These are phyloP conservation scores for Exserohilum turcica DNA, from an alignment of 2,329 filamentous ascomycete species.

Conservation along the genomic window DNA sequence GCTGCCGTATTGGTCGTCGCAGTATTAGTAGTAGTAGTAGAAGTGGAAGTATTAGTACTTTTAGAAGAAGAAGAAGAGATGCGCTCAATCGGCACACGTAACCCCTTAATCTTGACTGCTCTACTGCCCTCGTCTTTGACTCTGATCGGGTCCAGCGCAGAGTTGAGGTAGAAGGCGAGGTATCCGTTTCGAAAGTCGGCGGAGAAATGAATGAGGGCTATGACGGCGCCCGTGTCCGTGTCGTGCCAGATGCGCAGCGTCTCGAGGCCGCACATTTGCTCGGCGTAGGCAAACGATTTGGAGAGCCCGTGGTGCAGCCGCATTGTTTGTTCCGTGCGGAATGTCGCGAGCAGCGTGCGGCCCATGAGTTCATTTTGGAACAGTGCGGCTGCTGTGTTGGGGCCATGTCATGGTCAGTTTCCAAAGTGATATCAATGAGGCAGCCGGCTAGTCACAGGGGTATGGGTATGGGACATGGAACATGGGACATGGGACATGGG, in stretches of 20 bases:
- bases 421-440: no score
- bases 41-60: no score
- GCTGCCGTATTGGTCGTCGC: no score
- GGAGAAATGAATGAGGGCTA: constrained; percentile 53
- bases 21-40: no score
- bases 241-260: constrained; percentile 56
- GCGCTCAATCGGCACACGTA: constrained; percentile 43
- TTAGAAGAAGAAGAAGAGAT: no score
- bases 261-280: constrained; percentile 57
- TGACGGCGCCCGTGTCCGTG: constrained; percentile 48
- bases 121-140: constrained; percentile 50
- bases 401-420: no score
- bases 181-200: constrained; percentile 52
- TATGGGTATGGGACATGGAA: no score
- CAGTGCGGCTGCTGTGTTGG: constrained; percentile 37
- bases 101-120: constrained; percentile 51
- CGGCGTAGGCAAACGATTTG: constrained; percentile 51
- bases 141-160: constrained; percentile 42
- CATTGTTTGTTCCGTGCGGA: constrained; percentile 51
- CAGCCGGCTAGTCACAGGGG: no score
- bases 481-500: no score
- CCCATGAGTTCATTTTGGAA: constrained; percentile 57
- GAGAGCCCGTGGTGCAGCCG: constrained; percentile 52
- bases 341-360: constrained; percentile 50
- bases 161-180: constrained; percentile 54